Percentiles rank a stretch among this genome's conserved stretches.
phyloP scores from a whole-genome alignment of 768 basidiomycete genomes.

The Lactifluus piperatus region DNA sequence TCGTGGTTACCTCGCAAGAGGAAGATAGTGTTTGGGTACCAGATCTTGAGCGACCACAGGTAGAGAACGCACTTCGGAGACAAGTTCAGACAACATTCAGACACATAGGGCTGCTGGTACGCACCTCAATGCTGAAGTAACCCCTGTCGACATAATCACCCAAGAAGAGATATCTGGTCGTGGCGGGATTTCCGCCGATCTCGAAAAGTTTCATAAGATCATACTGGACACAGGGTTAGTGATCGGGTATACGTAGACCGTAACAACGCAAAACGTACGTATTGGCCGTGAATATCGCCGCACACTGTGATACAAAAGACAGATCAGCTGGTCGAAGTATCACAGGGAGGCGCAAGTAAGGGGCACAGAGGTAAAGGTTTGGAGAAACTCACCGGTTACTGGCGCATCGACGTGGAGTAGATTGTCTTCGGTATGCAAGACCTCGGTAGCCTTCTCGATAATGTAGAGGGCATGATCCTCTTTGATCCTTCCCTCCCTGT shows the following conservation, averaged over 20 bases:
- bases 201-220: constrained; percentile 77
- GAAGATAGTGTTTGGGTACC: constrained; percentile 97
- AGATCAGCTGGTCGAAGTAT: constrained; percentile 16
- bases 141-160: constrained; percentile 72
- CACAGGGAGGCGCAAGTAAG: constrained; percentile 18
- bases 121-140: constrained; percentile 67
- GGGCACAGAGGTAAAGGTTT: not conserved
- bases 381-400: constrained; percentile 68
- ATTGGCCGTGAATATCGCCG: constrained; percentile 99
- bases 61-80: constrained; percentile 82
- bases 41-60: constrained; percentile 97
- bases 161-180: constrained; percentile 65
- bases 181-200: constrained; percentile 65
- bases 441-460: constrained; percentile 74
- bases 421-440: constrained; percentile 81
- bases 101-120: constrained; percentile 10
- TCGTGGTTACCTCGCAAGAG: constrained; percentile 97
- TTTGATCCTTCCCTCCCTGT: constrained; percentile 86
- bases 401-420: constrained; percentile 93
- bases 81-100: constrained; percentile 10
- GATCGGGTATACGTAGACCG: constrained; percentile 3
- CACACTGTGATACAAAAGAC: constrained; percentile 40
- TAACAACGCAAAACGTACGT: constrained; percentile 47
- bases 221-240: constrained; percentile 35
- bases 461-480: constrained; percentile 97